A percentile compares a stretch with the other conserved stretches of the same genome.
These are phyloP conservation scores for Talaromyces proteolyticus DNA, from an alignment of 495 filamentous ascomycete species.

Conservation along the genomic window DNA sequence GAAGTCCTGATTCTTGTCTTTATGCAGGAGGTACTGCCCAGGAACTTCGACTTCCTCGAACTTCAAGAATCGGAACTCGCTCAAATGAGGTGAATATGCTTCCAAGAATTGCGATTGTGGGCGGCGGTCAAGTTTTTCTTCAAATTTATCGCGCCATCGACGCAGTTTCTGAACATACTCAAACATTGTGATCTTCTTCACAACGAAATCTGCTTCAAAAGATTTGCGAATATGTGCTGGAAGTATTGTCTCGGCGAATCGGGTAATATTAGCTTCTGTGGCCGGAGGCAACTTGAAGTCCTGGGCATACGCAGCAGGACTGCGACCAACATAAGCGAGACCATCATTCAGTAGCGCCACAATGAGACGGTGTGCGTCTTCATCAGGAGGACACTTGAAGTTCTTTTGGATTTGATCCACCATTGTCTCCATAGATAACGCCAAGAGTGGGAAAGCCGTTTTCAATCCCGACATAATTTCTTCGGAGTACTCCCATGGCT, in stretches of 20 bases:
- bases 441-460: conserved; percentile 91
- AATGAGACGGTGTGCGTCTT: conserved; percentile 97
- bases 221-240: conserved; percentile 87
- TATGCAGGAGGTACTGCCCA: conserved; percentile 92
- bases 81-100: conserved; percentile 77
- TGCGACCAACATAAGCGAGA: conserved; percentile 78
- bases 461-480: conserved; percentile 92
- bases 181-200: conserved; percentile 88
- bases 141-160: conserved; percentile 95
- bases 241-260: conserved; percentile 93
- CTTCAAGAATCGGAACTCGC: conserved; percentile 94
- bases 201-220: conserved; percentile 94
- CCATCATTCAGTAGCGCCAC: conserved; percentile 95
- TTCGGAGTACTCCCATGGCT: conserved; percentile 93
- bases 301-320: conserved; percentile 76
- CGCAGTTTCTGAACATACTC: conserved; percentile 97
- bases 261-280: conserved; percentile 92
- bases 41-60: conserved; percentile 98
- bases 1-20: conserved; percentile 98
- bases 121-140: conserved; percentile 94
- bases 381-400: conserved; percentile 97
- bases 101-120: conserved; percentile 66
- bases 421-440: conserved; percentile 98
- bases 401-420: conserved; percentile 97
- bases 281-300: conserved; percentile 85